phyloP scores from a whole-genome alignment of 805 yeast species.

The Cephaloascus fragrans region DNA sequence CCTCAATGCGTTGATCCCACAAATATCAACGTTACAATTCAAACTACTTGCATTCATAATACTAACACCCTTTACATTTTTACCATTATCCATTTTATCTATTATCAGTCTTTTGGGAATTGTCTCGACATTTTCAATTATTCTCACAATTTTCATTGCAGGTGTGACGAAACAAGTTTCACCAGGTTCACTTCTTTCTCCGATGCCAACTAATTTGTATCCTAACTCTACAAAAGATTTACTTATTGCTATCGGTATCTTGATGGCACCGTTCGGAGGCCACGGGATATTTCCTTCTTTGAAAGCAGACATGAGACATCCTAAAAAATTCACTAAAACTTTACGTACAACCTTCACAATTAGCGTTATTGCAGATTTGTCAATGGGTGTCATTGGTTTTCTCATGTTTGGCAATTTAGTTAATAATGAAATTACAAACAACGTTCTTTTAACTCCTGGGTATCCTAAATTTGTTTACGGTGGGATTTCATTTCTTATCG shows the following conservation, averaged over 20 bases:
- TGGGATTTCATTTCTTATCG: conserved; percentile 55
- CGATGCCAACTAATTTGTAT: conserved; percentile 58
- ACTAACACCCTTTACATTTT: conserved; percentile 72
- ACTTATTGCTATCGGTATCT: conserved; percentile 54
- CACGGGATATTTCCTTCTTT: conserved; percentile 74
- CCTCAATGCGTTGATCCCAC: conserved; percentile 56
- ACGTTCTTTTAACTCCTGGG: conserved; percentile 30
- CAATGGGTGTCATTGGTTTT: conserved; percentile 59
- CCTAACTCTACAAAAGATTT: conserved; percentile 46
- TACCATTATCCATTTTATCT: conserved; percentile 68
- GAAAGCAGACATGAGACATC: conserved; percentile 63
- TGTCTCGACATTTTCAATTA: conserved; percentile 56
- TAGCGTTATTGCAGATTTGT: conserved; percentile 48
- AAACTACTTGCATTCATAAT: conserved; percentile 60
- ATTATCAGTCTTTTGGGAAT: conserved; percentile 65
- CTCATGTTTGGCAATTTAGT: conserved; percentile 44
- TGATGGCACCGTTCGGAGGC: conserved; percentile 80
- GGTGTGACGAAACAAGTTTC: conserved; percentile 50
- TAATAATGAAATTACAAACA: conserved; percentile 43
- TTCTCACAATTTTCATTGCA: conserved; percentile 44
- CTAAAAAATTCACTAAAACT: conserved; percentile 43
- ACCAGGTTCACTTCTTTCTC: conserved; percentile 67
- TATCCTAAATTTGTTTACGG: conserved; percentile 39
- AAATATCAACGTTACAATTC: conserved; percentile 41
- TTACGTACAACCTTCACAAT: conserved; percentile 49